Conservation (phyloP, 495 filamentous ascomycete species). For the Tuber microsphaerosporum region DNA sequence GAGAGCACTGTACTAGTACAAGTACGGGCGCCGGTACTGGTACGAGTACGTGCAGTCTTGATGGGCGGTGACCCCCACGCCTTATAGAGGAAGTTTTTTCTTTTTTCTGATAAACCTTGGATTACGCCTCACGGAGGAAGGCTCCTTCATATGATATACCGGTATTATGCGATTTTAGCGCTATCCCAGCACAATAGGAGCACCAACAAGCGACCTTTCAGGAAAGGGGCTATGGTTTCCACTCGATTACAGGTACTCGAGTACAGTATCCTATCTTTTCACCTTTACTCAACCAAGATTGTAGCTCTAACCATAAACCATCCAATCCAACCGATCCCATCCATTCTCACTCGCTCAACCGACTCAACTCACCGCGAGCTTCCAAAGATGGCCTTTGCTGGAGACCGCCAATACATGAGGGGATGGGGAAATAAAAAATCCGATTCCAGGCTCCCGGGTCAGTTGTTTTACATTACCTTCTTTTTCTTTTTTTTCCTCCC, state of each 20-base stretch:
- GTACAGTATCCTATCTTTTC: not conserved
- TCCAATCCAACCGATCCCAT: not conserved
- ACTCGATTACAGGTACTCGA: not conserved
- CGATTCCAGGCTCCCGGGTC: conserved; percentile 1
- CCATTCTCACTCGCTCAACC: not conserved
- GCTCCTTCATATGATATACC: not conserved
- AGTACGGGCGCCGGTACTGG: too few species aligned
- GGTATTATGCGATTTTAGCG: not conserved
- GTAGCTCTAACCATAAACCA: not conserved
- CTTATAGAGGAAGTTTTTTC: too few species aligned
- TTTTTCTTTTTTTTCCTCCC: not conserved
- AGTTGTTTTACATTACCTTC: not conserved
- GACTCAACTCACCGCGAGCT: not conserved
- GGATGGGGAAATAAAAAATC: not conserved
- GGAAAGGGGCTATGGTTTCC: not conserved
- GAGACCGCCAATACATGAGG: not conserved
- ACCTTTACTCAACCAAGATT: not conserved
- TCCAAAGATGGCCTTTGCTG: not conserved
- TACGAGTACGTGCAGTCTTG: too few species aligned
- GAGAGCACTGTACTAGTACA: too few species aligned
- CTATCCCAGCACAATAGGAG: not conserved
- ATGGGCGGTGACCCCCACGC: too few species aligned
- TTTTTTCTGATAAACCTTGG: too few species aligned
- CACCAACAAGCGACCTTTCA: not conserved
- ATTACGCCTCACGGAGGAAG: not conserved